A percentile compares a stretch with the other conserved stretches of the same genome.
Conservation (phyloP, 2,329 filamentous ascomycete genomes). For the Shiraia sp. region DNA sequence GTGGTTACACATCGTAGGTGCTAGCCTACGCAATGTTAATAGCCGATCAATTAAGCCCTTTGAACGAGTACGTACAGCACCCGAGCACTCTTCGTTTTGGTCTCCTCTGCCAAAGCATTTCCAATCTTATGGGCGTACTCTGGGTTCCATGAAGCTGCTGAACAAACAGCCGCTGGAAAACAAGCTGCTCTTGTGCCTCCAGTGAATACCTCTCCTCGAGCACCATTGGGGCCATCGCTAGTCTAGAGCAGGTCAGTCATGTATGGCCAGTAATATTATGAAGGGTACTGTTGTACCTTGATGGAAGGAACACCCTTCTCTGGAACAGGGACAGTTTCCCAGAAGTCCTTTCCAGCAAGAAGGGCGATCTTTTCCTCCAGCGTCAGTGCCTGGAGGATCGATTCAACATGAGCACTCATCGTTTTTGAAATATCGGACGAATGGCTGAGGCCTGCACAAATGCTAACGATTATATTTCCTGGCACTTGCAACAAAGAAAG, state of each 20-base stretch:
- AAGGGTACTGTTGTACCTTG: slow-evolving; percentile 22
- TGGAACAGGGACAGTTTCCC: slow-evolving; percentile 66
- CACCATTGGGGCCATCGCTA: slow-evolving; percentile 70
- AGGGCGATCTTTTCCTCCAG: slow-evolving; percentile 43
- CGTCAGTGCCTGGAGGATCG: slow-evolving; percentile 35
- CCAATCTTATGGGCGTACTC: slow-evolving; percentile 59
- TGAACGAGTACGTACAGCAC: slow-evolving; percentile 54
- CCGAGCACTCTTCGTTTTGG: slow-evolving; percentile 71
- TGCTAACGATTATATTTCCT: not conserved
- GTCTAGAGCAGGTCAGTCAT: slow-evolving; percentile 46
- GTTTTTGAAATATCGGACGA: not conserved
- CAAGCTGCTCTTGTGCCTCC: slow-evolving; percentile 68
- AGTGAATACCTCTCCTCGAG: slow-evolving; percentile 66
- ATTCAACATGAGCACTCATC: slow-evolving; percentile 32
- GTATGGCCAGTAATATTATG: not conserved
- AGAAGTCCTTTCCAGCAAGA: slow-evolving; percentile 60
- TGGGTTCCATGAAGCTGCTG: slow-evolving; percentile 72
- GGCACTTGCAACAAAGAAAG: too few species aligned
- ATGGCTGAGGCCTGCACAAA: too few species aligned
- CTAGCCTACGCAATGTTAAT: slow-evolving; percentile 52
- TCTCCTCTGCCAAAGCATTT: slow-evolving; percentile 70
- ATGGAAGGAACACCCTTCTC: slow-evolving; percentile 65
- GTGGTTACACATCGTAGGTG: slow-evolving; percentile 79
- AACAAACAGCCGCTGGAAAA: slow-evolving; percentile 74
- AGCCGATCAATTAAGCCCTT: too few species aligned